Base-by-base conservation (phyloP, 805 yeast species). In the Cyberlindnera maclurae region DNA sequence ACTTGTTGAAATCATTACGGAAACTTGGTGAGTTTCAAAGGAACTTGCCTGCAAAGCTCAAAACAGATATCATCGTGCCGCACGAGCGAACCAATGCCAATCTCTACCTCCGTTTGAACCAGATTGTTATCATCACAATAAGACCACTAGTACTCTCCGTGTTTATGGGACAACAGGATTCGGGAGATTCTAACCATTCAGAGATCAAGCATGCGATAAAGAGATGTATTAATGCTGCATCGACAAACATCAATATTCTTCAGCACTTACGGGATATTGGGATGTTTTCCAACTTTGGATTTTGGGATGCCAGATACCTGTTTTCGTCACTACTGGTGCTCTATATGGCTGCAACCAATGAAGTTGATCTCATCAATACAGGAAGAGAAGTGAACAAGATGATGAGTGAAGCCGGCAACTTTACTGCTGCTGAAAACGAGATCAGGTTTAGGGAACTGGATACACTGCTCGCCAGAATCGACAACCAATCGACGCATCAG, bases 281-380 rank as follows among this genome's bases (percentile, higher is more conserved):
- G 4, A 38, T 57, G 44, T 52, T 63, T 34, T 58, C 61, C 5
- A 58, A 64, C 15, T 63, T 57, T 51, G 69, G 65, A 26, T 63
- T 62, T 45, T 62, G 65, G 64, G 67, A 64, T 46, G 61, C 62
- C 4, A 62, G 65, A 41, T 62, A 60, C 42, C 50, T 65, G 33
- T 63, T 63, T 41, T 55, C 63, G 15, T 52, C 69, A 0, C 42
- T 62, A 9, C 41, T 63, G 35, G 57, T 64, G 15, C 49, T 59
- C 5, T 53, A 50, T 16, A 57, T 58, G 53, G 51, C 47, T 20
- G 44, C 51, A 8, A 31, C 50, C 12, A 51, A 51, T 31, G 50
- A 43, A n/a, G n/a, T 35, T 9, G 32, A 44, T 6, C 37, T 55
- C 3, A 43, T 50, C 5, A 29, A 32, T 5, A 41, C 35, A 12